Evolutionary conservation across 805 yeast species (phyloP), one percentile per base, ranked within the genome.

Genomic region (Lipomyces oligophaga): DNA sequence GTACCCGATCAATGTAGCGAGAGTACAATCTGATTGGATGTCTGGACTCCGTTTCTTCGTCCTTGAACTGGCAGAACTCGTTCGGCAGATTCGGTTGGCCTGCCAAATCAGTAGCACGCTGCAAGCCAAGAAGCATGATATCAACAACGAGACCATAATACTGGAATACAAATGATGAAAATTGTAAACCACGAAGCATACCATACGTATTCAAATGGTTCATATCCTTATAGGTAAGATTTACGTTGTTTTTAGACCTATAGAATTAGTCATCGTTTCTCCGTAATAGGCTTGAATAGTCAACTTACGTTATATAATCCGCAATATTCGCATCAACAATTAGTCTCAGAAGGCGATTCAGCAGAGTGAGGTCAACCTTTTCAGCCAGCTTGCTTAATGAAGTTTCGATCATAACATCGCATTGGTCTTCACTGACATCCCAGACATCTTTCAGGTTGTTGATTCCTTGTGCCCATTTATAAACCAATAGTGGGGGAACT

Each of bases 401-500:
- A 0, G 95, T 78, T 60, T 89, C 90, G n/a, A 93, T 52, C 80
- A 90, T 73, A 15, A 88, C 97, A 56, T 83, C 80, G 35, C 85
- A 74, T 59, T 85, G 83, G 1, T 95, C 96, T 26, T 78, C 70
- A 0, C 74, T 63, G 1, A 81, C 76, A 41, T 81, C 79, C 98
- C 98, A 93, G 1, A 90, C 83, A 28, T 79, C 70, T 8, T 77
- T 68, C 43, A 88, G 65, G 55, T 87, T 86, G 63, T 87, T 90
- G 38, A 93, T 73, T 11, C 96, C 96, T 60, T 85, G 94, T 59
- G 87, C 80, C 95, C 96, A 93, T 62, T 89, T 90, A 67, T 90
- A 88, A 1, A 85, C 95, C 51, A 90, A 70, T 26, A 89, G 65
- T 0, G 96, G 98, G 0, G 97, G 95, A 19, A 93, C 83, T 65